Base-by-base conservation (phyloP, 1,139 yeast genomes). In the Saccharomycopsis crataegensis region DNA sequence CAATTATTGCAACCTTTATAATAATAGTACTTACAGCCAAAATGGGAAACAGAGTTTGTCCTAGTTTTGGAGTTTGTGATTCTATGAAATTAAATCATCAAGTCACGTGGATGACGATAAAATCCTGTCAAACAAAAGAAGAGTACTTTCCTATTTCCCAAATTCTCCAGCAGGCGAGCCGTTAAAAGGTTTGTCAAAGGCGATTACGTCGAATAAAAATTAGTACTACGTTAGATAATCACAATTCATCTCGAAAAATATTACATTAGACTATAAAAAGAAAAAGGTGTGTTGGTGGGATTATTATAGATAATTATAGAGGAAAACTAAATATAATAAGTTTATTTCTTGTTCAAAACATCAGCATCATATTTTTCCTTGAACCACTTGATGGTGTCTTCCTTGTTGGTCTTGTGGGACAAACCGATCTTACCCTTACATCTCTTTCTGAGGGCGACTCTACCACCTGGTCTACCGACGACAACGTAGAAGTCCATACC, bases 401-500 rank as follows among this genome's bases (percentile, higher is more conserved):
- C 95, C 80, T 86, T 87, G 76, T 78, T 76, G 74, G 95, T 87
- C 77, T 82, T 82, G 88, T 93, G 99, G 71, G 80, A 70, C 83
- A 86, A 84, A 79, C 99, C 99, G 67, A 93, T 79, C 67, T 78
- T 80, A 70, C 91, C 79, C 75, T 84, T 81, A 73, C 88, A 80
- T 83, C 96, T 88, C 96, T 93, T 93, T 86, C 99, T 93, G 83
- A 97, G 93, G 72, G 98, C 83, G 67, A 93, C 87, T 82, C 99
- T 90, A 82, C 83, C 86, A 81, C 99, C 99, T 72, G 97, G 95
- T 82, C 99, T 91, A 76, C 97, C 97, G 82, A 93, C 81, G 73
- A 91, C 97, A 73, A 93, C 93, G 93, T 90, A 94, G 86, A 93
- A 93, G 80, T 93, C 99, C 99, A 93, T 93, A 84, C 99, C 99